Base-by-base conservation (phyloP, 495 filamentous ascomycete species). In the Aspergillus nanangensis region DNA sequence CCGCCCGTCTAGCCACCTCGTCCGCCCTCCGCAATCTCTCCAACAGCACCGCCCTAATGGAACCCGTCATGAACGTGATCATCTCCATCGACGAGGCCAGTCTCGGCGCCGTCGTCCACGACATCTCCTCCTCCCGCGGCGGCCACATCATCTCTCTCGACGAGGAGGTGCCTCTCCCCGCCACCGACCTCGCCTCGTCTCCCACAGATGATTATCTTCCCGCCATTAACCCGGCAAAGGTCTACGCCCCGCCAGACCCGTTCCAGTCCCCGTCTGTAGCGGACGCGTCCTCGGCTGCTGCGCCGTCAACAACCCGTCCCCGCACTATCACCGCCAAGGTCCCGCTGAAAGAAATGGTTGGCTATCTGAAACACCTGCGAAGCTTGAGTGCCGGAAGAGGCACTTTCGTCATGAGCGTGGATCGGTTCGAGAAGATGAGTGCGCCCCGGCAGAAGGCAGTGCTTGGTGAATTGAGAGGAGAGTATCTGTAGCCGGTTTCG, bases 311-410 rank as follows among this genome's bases (percentile, higher is more conserved):
- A 3, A 65, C 61, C 21, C 53, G 67, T 8, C 76, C 76, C 38
- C 67, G 82, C 39, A 84, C 74, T 5, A 87, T 99, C 47, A 78
- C 79, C 4, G 94, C 90, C 3, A 80, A 85, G 48, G 90, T 96
- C 22, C 94, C 94, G 33, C 67, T 97, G 44, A 91, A 90, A 63
- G 92, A 97, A 65, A 96, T 97, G 91, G 86, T 96, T 40, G 90
- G 92, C 24, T 99, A 99, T 67, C 66, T 97, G 56, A 90, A 86
- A 64, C 87, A 94, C 63, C 68, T 99, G 58, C 70, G 94, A 32
- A 89, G 86, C 62, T 66, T 95, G 69, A 99, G 91, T 13, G 84
- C 82, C 8, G 94, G 94, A 0, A 75, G 93, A 21, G 94, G 95
- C 20, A 88, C 88, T 4, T 88, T 99, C 63, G 86, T 93, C 21